Base-by-base conservation (phyloP, 208 protist genomes). In the Blechomonas ayalai region DNA sequence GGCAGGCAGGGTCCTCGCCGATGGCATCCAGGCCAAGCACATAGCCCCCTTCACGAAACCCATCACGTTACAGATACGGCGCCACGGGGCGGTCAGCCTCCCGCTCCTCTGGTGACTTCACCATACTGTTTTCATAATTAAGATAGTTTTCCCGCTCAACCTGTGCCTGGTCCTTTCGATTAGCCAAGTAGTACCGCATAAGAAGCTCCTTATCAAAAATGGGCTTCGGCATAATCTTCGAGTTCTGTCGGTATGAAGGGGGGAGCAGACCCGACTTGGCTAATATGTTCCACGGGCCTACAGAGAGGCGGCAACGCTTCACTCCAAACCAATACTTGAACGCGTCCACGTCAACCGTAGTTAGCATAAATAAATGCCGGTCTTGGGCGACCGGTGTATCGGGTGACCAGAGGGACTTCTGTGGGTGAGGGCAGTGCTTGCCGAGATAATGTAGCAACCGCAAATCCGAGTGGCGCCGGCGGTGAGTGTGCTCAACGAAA, bases 261-360 rank as follows among this genome's bases (percentile, higher is more conserved):
- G 86, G 86, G 15, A 94, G 50, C 29, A 94, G 65, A 2, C 86
- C 86, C 8, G 82, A 80, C 51, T 91, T 90, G 18, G 82, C 81
- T 6, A 94, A 53, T 7, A 94, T 73, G 41, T 82, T 83, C 82
- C 86, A 94, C 28, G 80, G 76, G 6, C 73, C 71, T 3, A 86
- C 73, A 4, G 75, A 83, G 26, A 94, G 57, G 5, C 70, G 73
- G 46, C 80, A 88, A 13, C 86, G 86, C 64, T 91, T 90, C 35
- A 91, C 82, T 37, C 86, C 86, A 63, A 91, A 94, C 80, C 82
- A 94, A 37, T 94, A 94, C 59, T 94, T 94, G 67, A 94, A 94
- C 18, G 86, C 81, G 53, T 94, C 86, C 32, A 94, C 72, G 51
- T 94, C 86, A 15, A 94, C 58, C 0, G 82, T 94, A 10, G 76